Percentiles rank a stretch among this genome's conserved stretches.
These are phyloP conservation scores for Trametes cubensis DNA, from an alignment of 768 basidiomycete genomes.

Conservation along the genomic window DNA sequence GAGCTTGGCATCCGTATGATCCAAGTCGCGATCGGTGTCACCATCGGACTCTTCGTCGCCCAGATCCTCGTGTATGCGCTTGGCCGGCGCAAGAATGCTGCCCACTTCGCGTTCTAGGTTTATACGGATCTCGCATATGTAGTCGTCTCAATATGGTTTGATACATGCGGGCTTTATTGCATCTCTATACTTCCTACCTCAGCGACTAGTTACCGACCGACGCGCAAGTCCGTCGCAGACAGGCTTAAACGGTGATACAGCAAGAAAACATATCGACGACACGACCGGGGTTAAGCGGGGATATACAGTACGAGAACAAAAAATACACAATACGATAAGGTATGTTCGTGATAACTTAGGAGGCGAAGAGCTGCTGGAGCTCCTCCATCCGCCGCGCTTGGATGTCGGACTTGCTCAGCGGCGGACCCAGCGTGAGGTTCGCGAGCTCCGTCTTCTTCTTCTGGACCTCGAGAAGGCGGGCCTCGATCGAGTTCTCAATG, in stretches of 20 bases:
- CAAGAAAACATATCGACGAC: constrained; percentile 22
- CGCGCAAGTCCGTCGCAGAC: background rate
- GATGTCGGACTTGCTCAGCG: constrained; percentile 86
- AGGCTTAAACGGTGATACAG: constrained; percentile 7
- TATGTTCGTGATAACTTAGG: constrained; percentile 23
- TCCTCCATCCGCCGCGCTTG: constrained; percentile 88
- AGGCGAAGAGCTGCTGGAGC: constrained; percentile 71
- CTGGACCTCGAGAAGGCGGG: constrained; percentile 89
- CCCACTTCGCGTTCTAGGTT: constrained; percentile 69
- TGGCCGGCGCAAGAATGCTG: constrained; percentile 71
- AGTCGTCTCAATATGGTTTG: background rate
- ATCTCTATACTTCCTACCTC: background rate
- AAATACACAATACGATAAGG: constrained; percentile 16
- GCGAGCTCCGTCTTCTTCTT: constrained; percentile 93
- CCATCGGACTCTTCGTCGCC: constrained; percentile 81
- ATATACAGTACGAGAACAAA: constrained; percentile 7
- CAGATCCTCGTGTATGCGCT: constrained; percentile 80
- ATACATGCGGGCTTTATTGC: constrained; percentile 6
- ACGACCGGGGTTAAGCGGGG: constrained; percentile 2
- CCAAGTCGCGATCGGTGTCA: constrained; percentile 82
- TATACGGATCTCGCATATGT: no score
- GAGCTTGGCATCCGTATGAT: constrained; percentile 82
- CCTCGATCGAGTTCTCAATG: constrained; percentile 94
- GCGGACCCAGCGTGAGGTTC: constrained; percentile 89
- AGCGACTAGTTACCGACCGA: background rate